A percentile compares a stretch with the other conserved stretches of the same genome.
Evolutionary conservation across 2,329 filamentous ascomycete species (phyloP).

Genomic region (Dichotomopilus funicola): DNA sequence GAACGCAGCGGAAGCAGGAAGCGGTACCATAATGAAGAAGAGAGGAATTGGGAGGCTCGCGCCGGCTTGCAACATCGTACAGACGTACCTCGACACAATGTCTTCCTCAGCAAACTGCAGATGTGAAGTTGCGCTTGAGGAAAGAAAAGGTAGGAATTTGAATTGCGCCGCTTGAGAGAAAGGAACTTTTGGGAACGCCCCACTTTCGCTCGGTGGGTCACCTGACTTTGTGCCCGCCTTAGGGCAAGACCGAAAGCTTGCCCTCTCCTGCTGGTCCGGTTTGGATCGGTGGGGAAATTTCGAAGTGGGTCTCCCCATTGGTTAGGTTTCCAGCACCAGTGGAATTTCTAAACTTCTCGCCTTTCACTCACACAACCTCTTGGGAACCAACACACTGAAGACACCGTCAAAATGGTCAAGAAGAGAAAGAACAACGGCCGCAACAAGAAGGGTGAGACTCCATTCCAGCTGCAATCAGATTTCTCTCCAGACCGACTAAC

Average conservation of each 20-base stretch:
- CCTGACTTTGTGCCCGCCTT: slow-evolving; percentile 21
- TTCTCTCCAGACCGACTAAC: slow-evolving; percentile 4
- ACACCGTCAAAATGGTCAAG: slow-evolving; percentile 63
- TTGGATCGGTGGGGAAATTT: slow-evolving; percentile 10
- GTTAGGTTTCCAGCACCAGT: slow-evolving; percentile 11
- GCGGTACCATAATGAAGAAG: slow-evolving; percentile 27
- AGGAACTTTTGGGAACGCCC: slow-evolving; percentile 24
- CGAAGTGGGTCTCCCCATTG: slow-evolving; percentile 9
- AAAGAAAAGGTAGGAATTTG: slow-evolving; percentile 23
- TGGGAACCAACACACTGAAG: slow-evolving; percentile 32
- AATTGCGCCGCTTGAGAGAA: slow-evolving; percentile 15
- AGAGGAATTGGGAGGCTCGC: slow-evolving; percentile 15
- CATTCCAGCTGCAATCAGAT: not conserved
- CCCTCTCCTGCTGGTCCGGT: slow-evolving; percentile 14
- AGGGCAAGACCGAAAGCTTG: slow-evolving; percentile 20
- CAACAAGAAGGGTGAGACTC: slow-evolving; percentile 27
- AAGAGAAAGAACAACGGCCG: slow-evolving; percentile 54
- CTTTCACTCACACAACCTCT: slow-evolving; percentile 22
- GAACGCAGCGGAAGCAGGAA: slow-evolving; percentile 19
- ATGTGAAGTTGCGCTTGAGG: slow-evolving; percentile 35
- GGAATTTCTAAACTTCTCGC: slow-evolving; percentile 17
- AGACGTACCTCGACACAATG: slow-evolving; percentile 59
- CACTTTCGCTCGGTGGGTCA: slow-evolving; percentile 20
- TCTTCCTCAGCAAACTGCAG: slow-evolving; percentile 58
- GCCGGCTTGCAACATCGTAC: slow-evolving; percentile 39